Conservation (phyloP, 2,329 filamentous ascomycete species). For the Diaporthe helianthi region DNA sequence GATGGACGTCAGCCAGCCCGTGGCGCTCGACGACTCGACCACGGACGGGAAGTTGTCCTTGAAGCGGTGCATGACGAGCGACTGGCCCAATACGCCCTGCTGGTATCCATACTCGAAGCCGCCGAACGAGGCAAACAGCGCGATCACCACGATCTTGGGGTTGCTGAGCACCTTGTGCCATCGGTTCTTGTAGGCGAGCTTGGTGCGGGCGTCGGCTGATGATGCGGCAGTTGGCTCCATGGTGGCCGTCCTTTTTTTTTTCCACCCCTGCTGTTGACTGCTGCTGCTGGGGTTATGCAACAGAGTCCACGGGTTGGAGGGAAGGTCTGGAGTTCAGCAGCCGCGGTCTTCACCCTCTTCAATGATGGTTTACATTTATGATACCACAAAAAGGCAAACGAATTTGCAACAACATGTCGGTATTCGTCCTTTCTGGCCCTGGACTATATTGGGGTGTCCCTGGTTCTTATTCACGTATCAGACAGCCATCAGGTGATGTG, state of each 20-base stretch:
- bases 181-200: constrained; percentile 26
- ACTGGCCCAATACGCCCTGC: constrained; percentile 61
- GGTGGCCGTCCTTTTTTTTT: not conserved
- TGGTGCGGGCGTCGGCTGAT: constrained; percentile 15
- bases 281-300: not conserved
- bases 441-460: not conserved
- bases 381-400: not conserved
- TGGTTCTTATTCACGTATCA: constrained; percentile 11
- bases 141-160: constrained; percentile 33
- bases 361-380: not conserved
- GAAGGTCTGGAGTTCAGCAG: not conserved
- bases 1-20: constrained; percentile 59
- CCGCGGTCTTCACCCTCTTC: not conserved
- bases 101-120: constrained; percentile 62
- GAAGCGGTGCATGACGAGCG: constrained; percentile 60
- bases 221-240: constrained; percentile 13
- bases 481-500: constrained; percentile 17
- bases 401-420: not conserved
- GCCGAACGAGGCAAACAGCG: constrained; percentile 44
- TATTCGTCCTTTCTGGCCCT: not conserved
- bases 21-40: constrained; percentile 52
- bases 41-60: constrained; percentile 56
- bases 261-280: not conserved
- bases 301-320: too few relatives aligned
- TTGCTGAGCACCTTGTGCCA: constrained; percentile 28